phyloP scores from a whole-genome alignment of 2,329 filamentous ascomycete species.

The Alternaria solani region DNA sequence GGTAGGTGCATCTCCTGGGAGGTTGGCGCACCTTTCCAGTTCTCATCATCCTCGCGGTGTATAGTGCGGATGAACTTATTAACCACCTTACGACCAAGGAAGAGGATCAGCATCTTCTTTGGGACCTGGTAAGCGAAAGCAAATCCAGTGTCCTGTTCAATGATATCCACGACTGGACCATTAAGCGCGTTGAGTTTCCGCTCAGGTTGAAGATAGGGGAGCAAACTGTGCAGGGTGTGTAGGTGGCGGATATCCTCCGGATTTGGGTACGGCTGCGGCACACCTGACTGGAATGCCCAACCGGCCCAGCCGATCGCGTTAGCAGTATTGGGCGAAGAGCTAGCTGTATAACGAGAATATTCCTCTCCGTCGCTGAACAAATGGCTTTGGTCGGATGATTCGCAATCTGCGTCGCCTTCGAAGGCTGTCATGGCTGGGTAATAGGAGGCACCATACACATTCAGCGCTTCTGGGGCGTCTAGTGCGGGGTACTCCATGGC shows the following conservation, averaged over 20 bases:
- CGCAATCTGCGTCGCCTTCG: not conserved
- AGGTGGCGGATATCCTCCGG: slow-evolving; percentile 31
- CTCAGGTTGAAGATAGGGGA: slow-evolving; percentile 26
- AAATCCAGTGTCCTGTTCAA: slow-evolving; percentile 16
- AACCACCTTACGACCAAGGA: slow-evolving; percentile 25
- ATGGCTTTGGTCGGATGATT: not conserved
- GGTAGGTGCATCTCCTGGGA: slow-evolving; percentile 27
- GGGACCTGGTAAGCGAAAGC: slow-evolving; percentile 16
- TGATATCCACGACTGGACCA: slow-evolving; percentile 21
- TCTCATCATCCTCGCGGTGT: slow-evolving; percentile 18
- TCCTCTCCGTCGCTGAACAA: not conserved
- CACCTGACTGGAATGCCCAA: not conserved
- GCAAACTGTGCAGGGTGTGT: slow-evolving; percentile 22
- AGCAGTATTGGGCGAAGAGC: not conserved
- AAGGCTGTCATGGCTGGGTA: not conserved
- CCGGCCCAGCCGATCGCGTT: not conserved
- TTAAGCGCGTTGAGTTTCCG: slow-evolving; percentile 19
- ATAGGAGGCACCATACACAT: not conserved
- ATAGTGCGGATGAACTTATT: slow-evolving; percentile 26
- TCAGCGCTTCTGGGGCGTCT: not conserved
- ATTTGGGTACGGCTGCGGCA: slow-evolving; percentile 18
- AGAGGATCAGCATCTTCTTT: slow-evolving; percentile 32
- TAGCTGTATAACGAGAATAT: not conserved
- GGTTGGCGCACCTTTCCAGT: slow-evolving; percentile 9
- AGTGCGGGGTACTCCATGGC: slow-evolving; percentile 1